These are phyloP conservation scores for Jackrogersella multiformis DNA, from an alignment of 495 filamentous ascomycete genomes.

Conservation along the genomic window DNA sequence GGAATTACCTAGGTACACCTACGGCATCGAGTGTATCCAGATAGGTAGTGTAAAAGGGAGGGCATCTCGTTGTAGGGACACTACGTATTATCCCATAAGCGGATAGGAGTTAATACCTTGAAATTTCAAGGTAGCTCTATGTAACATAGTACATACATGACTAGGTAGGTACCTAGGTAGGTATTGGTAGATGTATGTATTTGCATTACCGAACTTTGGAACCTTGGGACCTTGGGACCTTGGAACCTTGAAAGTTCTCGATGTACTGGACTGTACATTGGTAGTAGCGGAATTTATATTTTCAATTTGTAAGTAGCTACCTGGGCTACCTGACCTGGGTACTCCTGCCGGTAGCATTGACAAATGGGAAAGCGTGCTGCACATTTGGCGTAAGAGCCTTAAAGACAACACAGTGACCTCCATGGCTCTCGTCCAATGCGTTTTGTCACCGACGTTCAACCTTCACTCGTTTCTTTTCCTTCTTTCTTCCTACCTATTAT, in stretches of 20 bases:
- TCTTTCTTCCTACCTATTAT: background rate
- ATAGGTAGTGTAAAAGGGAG: slow-evolving; percentile 1
- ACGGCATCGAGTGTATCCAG: slow-evolving; percentile 3
- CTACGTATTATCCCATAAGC: slow-evolving; percentile 6
- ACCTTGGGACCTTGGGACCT: too few relatives aligned
- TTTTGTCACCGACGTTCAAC: slow-evolving; percentile 21
- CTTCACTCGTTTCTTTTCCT: slow-evolving; percentile 15
- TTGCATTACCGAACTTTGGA: slow-evolving; percentile 30
- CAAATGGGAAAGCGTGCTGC: slow-evolving; percentile 39
- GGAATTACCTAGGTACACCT: slow-evolving; percentile 19
- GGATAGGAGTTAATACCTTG: slow-evolving; percentile 4
- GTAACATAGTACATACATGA: too few relatives aligned
- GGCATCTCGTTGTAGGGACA: too few relatives aligned
- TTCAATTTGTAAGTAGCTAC: slow-evolving; percentile 26
- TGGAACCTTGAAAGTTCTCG: too few relatives aligned
- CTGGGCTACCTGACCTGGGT: slow-evolving; percentile 1
- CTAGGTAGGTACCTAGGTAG: too few relatives aligned
- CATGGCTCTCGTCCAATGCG: slow-evolving; percentile 2
- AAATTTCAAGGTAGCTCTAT: slow-evolving; percentile 27
- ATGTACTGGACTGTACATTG: slow-evolving; percentile 34
- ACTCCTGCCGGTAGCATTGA: slow-evolving; percentile 37
- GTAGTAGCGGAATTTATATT: slow-evolving; percentile 27
- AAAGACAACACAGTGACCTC: slow-evolving; percentile 39
- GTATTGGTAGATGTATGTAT: too few relatives aligned
- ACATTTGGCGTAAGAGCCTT: slow-evolving; percentile 38